Base-by-base conservation (phyloP, 1,284 basidiomycete genomes). In the Ganoderma meredithae region DNA sequence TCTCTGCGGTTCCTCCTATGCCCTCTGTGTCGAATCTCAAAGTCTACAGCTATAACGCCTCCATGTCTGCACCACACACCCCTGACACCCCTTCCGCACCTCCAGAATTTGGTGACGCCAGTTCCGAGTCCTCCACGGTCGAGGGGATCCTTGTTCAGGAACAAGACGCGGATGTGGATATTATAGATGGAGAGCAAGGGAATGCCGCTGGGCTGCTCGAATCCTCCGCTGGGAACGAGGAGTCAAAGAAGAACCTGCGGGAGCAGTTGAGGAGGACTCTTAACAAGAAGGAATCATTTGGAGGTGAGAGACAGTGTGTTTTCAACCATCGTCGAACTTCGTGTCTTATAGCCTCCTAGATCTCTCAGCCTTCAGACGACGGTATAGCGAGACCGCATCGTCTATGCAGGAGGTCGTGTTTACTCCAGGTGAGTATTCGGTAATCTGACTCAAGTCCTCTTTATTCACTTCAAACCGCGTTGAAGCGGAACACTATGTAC, bases 61-160 rank as follows among this genome's bases (percentile, higher is more conserved):
- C 78, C 15, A 27, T 17, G 6, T n/a, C 44, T 13, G 69, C 67
- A 17, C 36, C 67, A 2, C 75, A 71, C 17, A 70, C 75, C 0
- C 76, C 61, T 8, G 64, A 61, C 19, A 72, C 71, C 12, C 71
- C 75, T n/a, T 70, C 75, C 1, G 66, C 60, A 61, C 69, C 39
- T 47, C 67, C 76, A 81, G 64, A 70, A 15, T 76, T 80, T 56
- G 80, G 86, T 44, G 85, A 67, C 25, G 64, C 87, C 72, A 92
- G 90, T 77, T 88, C 89, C 33, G 85, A 89, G 53, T 91, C 91
- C 60, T 92, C 91, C 60, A 88, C 88, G 59, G 82, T 81, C 53
- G 90, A 91, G 71, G 88, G 89, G 9, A 89, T 92, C 63, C 80
- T 93, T 44, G 82, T 92, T 56, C 86, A 88, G 71, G 90, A 92